Percentiles rank a stretch among this genome's conserved stretches.
Conservation (phyloP, 805 yeast species). For the Wickerhamiella australiensis region DNA sequence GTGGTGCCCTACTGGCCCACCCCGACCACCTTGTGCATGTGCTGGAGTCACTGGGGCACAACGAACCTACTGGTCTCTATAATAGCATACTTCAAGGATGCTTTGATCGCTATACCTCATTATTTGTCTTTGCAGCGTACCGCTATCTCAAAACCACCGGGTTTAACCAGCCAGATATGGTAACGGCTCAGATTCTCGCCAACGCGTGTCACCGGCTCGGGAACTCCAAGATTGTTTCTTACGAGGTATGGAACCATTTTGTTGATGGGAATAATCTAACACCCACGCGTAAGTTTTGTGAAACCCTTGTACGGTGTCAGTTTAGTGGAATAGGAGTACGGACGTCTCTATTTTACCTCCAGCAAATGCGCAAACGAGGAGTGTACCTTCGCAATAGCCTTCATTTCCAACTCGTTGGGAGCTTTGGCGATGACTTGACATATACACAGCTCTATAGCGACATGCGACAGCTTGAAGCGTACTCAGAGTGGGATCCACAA, state of each 20-base stretch:
- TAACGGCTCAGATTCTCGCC: constrained; percentile 19
- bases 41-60: not conserved
- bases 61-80: not conserved
- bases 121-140: constrained; percentile 17
- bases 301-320: constrained; percentile 22
- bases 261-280: constrained; percentile 3
- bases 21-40: not conserved
- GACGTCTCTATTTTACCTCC: constrained; percentile 19
- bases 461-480: not conserved
- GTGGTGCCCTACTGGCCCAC: not conserved
- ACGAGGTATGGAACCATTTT: constrained; percentile 22
- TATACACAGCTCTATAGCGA: constrained; percentile 6
- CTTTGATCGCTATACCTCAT: constrained; percentile 13
- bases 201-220: constrained; percentile 24
- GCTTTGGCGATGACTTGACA: constrained; percentile 5
- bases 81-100: constrained; percentile 1
- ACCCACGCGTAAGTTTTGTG: constrained; percentile 21
- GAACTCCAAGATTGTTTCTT: constrained; percentile 23
- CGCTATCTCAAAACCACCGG: constrained; percentile 9
- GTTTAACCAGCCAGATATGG: constrained; percentile 14
- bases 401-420: constrained; percentile 13
- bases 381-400: constrained; percentile 19
- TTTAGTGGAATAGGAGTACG: constrained; percentile 19
- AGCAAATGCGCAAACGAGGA: constrained; percentile 21
- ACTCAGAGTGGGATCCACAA: constrained; percentile 11